These are phyloP conservation scores for Senna tora DNA, from an alignment of 306 rosid species.

Conservation along the genomic window DNA sequence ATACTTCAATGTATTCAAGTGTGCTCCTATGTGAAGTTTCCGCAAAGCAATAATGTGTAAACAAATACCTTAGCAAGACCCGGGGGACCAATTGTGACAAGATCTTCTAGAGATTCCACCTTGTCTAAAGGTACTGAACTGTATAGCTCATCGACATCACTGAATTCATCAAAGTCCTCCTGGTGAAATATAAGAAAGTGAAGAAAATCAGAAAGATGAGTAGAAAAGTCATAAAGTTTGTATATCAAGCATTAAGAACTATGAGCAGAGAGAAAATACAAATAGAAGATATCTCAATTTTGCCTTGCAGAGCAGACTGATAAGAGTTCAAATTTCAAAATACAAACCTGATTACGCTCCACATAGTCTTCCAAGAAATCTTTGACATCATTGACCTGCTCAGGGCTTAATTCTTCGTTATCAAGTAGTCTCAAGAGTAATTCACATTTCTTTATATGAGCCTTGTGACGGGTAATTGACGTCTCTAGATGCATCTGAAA, in stretches of 20 bases:
- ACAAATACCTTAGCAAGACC: slow-evolving; percentile 71
- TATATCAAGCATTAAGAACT: slow-evolving; percentile 1
- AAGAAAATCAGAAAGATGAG: slow-evolving; percentile 5
- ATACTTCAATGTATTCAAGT: neutral
- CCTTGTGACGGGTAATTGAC: slow-evolving; percentile 83
- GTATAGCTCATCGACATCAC: slow-evolving; percentile 80
- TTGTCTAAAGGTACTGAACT: slow-evolving; percentile 72
- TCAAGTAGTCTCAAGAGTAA: slow-evolving; percentile 80
- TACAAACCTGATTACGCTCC: slow-evolving; percentile 82
- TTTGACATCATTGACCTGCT: slow-evolving; percentile 82
- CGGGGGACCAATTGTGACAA: slow-evolving; percentile 65
- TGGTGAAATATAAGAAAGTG: slow-evolving; percentile 18
- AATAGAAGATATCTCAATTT: slow-evolving; percentile 14
- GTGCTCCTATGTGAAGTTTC: neutral
- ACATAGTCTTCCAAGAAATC: slow-evolving; percentile 87
- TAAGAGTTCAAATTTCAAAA: slow-evolving; percentile 5
- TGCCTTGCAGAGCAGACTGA: neutral
- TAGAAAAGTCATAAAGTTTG: neutral
- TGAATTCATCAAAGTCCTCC: slow-evolving; percentile 83
- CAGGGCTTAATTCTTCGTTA: slow-evolving; percentile 89
- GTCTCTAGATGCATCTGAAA: slow-evolving; percentile 74
- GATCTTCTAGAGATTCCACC: slow-evolving; percentile 87
- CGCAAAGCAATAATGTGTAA: slow-evolving; percentile 1
- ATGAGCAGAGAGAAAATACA: slow-evolving; percentile 7
- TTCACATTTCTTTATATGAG: slow-evolving; percentile 86